phyloP scores from a whole-genome alignment of 768 basidiomycete species.

The Galerina sulciceps region DNA sequence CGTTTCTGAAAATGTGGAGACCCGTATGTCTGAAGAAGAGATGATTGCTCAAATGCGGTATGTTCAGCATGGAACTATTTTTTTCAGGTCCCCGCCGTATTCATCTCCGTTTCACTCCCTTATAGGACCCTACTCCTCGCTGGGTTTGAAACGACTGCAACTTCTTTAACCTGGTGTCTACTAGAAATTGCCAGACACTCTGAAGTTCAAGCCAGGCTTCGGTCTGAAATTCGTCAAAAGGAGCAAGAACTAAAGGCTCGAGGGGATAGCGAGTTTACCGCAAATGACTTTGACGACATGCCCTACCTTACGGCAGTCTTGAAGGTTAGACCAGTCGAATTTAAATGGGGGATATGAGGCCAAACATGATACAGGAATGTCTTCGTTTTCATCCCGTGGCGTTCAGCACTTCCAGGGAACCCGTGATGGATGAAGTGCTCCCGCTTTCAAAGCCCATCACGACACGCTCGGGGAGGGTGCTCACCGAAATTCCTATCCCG shows the following conservation, averaged over 20 bases:
- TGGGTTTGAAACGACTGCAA: slow-evolving; percentile 67
- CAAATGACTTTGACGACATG: slow-evolving; percentile 54
- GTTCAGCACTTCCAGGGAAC: slow-evolving; percentile 38
- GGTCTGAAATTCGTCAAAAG: slow-evolving; percentile 58
- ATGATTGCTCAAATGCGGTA: slow-evolving; percentile 55
- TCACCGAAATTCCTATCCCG: slow-evolving; percentile 52
- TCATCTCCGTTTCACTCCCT: slow-evolving; percentile 36
- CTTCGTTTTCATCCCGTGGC: slow-evolving; percentile 48
- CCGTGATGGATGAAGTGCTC: slow-evolving; percentile 57
- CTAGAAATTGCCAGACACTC: slow-evolving; percentile 64
- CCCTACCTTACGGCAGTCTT: slow-evolving; percentile 48
- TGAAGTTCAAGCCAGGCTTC: slow-evolving; percentile 61
- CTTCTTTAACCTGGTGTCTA: slow-evolving; percentile 61
- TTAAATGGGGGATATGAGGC: not conserved
- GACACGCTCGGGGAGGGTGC: slow-evolving; percentile 45
- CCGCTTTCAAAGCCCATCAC: slow-evolving; percentile 59
- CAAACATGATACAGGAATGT: slow-evolving; percentile 38
- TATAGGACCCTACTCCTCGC: slow-evolving; percentile 55
- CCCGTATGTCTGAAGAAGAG: slow-evolving; percentile 49
- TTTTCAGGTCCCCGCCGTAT: slow-evolving; percentile 37
- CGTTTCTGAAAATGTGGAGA: slow-evolving; percentile 44
- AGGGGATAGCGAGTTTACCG: slow-evolving; percentile 40
- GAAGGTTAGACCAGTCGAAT: slow-evolving; percentile 36
- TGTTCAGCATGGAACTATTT: slow-evolving; percentile 31
- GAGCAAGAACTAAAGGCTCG: slow-evolving; percentile 37